phyloP scores from a whole-genome alignment of 2,329 filamentous ascomycete species.

The Alternaria solani region DNA sequence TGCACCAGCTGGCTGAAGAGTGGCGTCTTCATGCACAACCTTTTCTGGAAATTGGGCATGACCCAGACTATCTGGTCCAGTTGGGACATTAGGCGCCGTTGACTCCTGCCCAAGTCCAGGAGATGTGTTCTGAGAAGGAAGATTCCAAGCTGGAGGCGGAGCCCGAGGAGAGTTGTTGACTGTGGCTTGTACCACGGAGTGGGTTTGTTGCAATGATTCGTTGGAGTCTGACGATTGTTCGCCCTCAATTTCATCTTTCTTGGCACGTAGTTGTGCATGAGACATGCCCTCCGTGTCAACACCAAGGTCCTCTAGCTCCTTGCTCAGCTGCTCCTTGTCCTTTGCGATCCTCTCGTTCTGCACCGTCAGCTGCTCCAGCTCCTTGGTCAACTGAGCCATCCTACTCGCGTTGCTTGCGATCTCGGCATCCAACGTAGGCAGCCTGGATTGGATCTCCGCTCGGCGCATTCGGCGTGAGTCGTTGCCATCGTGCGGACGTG shows the following conservation, averaged over 20 bases:
- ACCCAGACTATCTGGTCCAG: neutral
- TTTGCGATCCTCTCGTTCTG: conserved; percentile 51
- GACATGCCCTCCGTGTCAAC: conserved; percentile 58
- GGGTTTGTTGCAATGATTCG: neutral
- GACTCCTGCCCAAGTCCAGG: conserved; percentile 24
- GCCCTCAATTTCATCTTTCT: conserved; percentile 50
- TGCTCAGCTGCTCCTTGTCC: conserved; percentile 54
- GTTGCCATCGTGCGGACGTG: conserved; percentile 1
- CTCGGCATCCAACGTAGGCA: conserved; percentile 58
- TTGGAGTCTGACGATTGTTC: conserved; percentile 27
- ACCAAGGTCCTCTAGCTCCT: conserved; percentile 59
- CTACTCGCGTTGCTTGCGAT: conserved; percentile 51
- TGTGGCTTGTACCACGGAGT: neutral
- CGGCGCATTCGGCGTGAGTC: conserved; percentile 48
- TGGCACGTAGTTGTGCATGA: conserved; percentile 55
- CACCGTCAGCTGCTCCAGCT: conserved; percentile 55
- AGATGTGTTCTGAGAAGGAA: conserved; percentile 10
- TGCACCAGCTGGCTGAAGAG: neutral
- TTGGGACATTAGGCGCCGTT: neutral
- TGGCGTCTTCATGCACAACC: neutral
- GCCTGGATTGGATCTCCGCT: conserved; percentile 58
- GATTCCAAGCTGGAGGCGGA: neutral
- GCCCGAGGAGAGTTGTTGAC: neutral
- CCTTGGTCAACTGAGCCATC: conserved; percentile 52
- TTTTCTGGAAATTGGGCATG: neutral